phyloP scores from a whole-genome alignment of 768 basidiomycete genomes.

The Harrya chromipes region DNA sequence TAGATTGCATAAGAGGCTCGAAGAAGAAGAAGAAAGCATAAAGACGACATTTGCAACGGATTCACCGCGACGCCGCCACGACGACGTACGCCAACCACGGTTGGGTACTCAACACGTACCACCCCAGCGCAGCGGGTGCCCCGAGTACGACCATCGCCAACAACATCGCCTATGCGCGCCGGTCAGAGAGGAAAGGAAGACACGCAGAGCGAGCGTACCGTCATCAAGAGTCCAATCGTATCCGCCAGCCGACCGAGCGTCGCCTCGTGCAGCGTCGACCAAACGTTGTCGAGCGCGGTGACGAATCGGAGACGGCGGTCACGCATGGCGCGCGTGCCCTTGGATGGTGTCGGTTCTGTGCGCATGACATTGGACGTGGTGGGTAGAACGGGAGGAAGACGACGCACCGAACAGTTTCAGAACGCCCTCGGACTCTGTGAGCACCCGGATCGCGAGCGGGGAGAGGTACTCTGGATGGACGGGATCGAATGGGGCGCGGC shows the following conservation, averaged over 20 bases:
- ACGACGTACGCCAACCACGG: slow-evolving; percentile 13
- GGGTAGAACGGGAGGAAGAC: too few relatives aligned
- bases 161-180: slow-evolving; percentile 17
- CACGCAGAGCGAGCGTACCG: slow-evolving; percentile 1
- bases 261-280: slow-evolving; percentile 15
- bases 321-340: slow-evolving; percentile 20
- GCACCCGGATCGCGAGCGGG: slow-evolving; percentile 24
- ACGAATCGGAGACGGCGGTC: slow-evolving; percentile 22
- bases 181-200: background rate
- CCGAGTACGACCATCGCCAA: slow-evolving; percentile 16
- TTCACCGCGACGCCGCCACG: slow-evolving; percentile 4
- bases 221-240: slow-evolving; percentile 17
- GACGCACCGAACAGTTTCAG: slow-evolving; percentile 29
- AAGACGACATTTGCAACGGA: too few relatives aligned
- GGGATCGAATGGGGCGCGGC: slow-evolving; percentile 18
- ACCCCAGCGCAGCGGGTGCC: slow-evolving; percentile 17
- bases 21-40: background rate
- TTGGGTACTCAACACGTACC: slow-evolving; percentile 13
- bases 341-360: slow-evolving; percentile 29
- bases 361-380: too few relatives aligned
- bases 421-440: slow-evolving; percentile 23
- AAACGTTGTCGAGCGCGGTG: slow-evolving; percentile 18
- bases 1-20: background rate
- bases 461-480: slow-evolving; percentile 25
- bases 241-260: slow-evolving; percentile 27